Conservation (phyloP, 164 flowering plant species). For the Stephania japonica region DNA sequence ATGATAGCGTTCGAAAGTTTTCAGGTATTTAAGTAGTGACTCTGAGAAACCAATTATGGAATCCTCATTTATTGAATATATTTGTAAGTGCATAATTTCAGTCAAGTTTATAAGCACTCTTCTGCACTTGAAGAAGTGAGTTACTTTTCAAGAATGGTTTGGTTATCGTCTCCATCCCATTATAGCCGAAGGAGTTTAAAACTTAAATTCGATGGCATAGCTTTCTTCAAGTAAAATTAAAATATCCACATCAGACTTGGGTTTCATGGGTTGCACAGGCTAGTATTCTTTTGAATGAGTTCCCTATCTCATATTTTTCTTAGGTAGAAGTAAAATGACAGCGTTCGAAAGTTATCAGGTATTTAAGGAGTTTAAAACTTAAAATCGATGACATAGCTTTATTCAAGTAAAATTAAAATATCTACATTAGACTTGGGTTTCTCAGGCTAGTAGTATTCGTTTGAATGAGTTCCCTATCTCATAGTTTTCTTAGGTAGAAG, state of each 20-base stretch:
- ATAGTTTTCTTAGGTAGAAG: neutral
- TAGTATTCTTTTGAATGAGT: neutral
- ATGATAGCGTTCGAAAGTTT: no score
- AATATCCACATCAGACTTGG: neutral
- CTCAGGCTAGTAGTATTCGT: neutral
- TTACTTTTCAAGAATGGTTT: neutral
- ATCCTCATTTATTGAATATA: neutral
- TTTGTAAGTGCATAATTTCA: neutral
- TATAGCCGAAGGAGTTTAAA: neutral
- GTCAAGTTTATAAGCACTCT: slow-evolving; percentile 81
- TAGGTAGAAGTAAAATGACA: no score
- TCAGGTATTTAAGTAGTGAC: no score
- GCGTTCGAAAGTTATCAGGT: no score
- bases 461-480: neutral
- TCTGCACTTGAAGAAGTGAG: slow-evolving; percentile 71
- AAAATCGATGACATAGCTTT: no score
- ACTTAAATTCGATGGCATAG: neutral
- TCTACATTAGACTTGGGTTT: neutral
- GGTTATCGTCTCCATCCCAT: neutral
- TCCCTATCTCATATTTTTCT: no score
- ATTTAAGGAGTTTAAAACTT: no score
- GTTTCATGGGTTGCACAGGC: neutral
- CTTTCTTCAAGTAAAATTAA: neutral
- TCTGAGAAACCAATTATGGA: neutral
- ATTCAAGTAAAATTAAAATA: neutral